Base-by-base conservation (phyloP, 768 basidiomycete genomes). In the Sarcodon sp. region DNA sequence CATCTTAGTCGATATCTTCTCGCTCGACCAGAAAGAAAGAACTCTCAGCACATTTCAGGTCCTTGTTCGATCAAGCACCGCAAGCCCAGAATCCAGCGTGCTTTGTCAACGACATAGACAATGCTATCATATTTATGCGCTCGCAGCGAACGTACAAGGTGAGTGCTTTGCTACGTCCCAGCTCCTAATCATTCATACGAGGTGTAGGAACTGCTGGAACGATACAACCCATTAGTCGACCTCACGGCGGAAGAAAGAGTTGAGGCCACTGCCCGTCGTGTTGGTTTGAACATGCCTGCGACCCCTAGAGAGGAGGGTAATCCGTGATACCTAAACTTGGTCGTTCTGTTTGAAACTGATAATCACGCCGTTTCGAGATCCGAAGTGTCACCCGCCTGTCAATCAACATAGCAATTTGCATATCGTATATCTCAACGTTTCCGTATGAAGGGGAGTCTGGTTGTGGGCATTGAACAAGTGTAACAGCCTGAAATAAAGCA, bases 181-280 rank as follows among this genome's bases (percentile, higher is more conserved):
- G 35, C 18, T 35, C 10, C 5, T 6, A 27, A 12, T 43, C 35
- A 35, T 21, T 18, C 16, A 27, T 21, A 5, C 41, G 33, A 21
- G 34, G 37, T 34, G 12, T 57, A 96, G 92, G 69, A 68, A 16
- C 67, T 96, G 44, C 63, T 96, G 51, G 85, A 88, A 47, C 71
- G 88, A 47, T 97, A 97, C 67, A 94, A 92, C 61, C 91, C 92
- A 0, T 66, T 85, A 13, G 64, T 81, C 37, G 86, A 91, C 57
- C 70, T 93, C 53, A 83, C 88, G 0, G 66, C 73, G 5, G 79
- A 89, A 54, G 89, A 94, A 60, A 69, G 85, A 54, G 74, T 94
- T 51, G 71, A 80, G 56, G 87, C 87, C 1, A 92, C 92, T 0
- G 91, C 90, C 3, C 73, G 80, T 39, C 69, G 91, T 53, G 92